Evolutionary conservation across 1,284 basidiomycete species (phyloP).

Genomic region (Cryptococcus sp.): DNA sequence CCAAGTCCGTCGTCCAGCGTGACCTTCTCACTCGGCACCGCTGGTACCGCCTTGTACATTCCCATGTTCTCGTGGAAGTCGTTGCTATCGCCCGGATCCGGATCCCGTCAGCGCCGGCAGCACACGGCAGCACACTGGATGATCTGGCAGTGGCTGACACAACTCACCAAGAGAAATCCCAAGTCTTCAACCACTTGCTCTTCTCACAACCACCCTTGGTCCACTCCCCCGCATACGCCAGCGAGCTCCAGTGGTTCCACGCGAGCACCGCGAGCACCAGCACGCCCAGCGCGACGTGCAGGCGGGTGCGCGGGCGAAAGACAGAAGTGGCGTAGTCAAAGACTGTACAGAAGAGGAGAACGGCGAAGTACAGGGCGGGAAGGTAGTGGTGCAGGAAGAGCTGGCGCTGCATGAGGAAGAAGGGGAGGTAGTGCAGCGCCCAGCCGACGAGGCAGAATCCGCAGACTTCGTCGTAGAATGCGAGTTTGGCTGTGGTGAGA

Average conservation of each 20-base stretch:
- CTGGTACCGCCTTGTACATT: conserved; percentile 27
- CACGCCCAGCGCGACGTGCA: conserved; percentile 74
- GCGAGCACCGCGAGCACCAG: conserved; percentile 71
- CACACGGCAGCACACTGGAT: background rate
- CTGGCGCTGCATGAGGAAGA: conserved; percentile 94
- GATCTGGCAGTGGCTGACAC: conserved; percentile 5
- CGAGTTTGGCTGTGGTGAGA: conserved; percentile 60
- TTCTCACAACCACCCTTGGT: conserved; percentile 72
- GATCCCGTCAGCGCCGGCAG: conserved; percentile 7
- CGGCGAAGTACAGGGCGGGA: conserved; percentile 86
- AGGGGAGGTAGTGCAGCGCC: conserved; percentile 91
- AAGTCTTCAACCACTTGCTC: conserved; percentile 82
- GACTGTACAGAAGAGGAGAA: conserved; percentile 70
- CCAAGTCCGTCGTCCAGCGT: conserved; percentile 20
- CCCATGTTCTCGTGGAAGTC: conserved; percentile 43
- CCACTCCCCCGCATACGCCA: conserved; percentile 85
- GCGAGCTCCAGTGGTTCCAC: conserved; percentile 74
- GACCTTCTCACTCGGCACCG: conserved; percentile 27
- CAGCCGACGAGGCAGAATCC: conserved; percentile 92
- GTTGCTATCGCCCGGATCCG: conserved; percentile 23
- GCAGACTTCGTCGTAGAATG: conserved; percentile 87
- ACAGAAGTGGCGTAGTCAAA: conserved; percentile 84
- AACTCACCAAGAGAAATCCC: conserved; percentile 90
- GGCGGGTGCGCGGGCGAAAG: conserved; percentile 68
- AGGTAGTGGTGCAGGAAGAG: conserved; percentile 97